Evolutionary conservation across 495 filamentous ascomycete species (phyloP).

Genomic region (Penicillium pancosmium): DNA sequence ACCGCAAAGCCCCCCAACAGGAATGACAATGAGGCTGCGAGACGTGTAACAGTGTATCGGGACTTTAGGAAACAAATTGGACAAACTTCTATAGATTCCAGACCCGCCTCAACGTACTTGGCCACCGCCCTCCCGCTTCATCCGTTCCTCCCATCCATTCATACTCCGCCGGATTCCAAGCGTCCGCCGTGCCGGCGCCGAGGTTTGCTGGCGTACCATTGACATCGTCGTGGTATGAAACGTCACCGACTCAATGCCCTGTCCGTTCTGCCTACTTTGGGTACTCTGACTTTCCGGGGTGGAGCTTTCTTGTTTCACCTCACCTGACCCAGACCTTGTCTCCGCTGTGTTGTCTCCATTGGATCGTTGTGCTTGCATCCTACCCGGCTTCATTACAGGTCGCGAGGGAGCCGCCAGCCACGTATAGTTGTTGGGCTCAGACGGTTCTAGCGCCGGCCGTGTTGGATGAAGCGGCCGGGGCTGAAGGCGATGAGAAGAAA

Average conservation of each 20-base stretch:
- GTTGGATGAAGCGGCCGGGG: slow-evolving; percentile 39
- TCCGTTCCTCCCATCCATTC: slow-evolving; percentile 56
- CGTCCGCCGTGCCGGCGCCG: slow-evolving; percentile 46
- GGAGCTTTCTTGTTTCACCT: slow-evolving; percentile 29
- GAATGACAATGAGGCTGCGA: slow-evolving; percentile 13
- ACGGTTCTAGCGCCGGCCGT: slow-evolving; percentile 41
- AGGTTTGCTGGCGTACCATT: slow-evolving; percentile 36
- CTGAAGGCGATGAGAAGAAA: slow-evolving; percentile 42
- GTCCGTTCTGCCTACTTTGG: not conserved
- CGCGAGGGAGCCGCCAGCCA: slow-evolving; percentile 39
- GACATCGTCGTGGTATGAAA: slow-evolving; percentile 58
- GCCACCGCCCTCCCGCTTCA: slow-evolving; percentile 41
- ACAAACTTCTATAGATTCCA: slow-evolving; percentile 14
- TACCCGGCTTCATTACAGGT: slow-evolving; percentile 28
- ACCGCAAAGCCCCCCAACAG: not conserved
- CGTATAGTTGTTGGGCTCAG: slow-evolving; percentile 43
- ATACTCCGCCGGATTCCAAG: slow-evolving; percentile 61
- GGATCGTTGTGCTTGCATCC: slow-evolving; percentile 18
- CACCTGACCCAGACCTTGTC: slow-evolving; percentile 24
- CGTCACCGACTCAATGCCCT: slow-evolving; percentile 42
- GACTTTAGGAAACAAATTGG: slow-evolving; percentile 1
- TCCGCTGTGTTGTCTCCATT: slow-evolving; percentile 13
- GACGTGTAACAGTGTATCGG: slow-evolving; percentile 8
- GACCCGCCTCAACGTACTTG: slow-evolving; percentile 17
- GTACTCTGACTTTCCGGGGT: slow-evolving; percentile 3